Conservation (phyloP, 75 land plant species). For the Cunninghamia lanceolata region DNA sequence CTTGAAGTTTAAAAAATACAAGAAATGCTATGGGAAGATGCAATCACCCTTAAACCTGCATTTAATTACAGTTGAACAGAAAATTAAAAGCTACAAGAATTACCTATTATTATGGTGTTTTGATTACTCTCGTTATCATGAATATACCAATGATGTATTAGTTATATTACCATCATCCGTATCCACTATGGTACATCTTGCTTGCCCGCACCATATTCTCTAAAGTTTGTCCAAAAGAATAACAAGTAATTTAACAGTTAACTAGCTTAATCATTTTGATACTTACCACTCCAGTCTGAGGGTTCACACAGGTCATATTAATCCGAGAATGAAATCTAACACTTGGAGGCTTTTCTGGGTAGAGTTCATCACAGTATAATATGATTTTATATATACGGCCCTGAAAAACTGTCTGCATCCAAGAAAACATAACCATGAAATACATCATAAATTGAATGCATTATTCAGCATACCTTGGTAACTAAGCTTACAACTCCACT, state of each 20-base stretch:
- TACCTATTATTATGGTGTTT: no score
- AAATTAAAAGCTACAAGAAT: no score
- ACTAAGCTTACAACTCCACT: neutral
- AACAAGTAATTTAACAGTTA: neutral
- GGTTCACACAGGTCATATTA: conserved; percentile 84
- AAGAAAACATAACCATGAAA: neutral
- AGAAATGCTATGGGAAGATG: no score
- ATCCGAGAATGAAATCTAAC: conserved; percentile 84
- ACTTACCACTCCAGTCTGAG: conserved; percentile 77
- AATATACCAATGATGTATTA: no score
- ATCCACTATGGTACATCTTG: no score
- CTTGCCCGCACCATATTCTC: neutral
- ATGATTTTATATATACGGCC: conserved; percentile 81
- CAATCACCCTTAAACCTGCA: no score
- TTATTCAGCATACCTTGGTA: neutral
- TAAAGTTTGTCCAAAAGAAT: neutral
- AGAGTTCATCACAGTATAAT: conserved; percentile 84
- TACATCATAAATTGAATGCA: neutral
- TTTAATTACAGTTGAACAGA: no score
- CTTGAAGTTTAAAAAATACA: no score
- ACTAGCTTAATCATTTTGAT: neutral
- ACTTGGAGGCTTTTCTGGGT: conserved; percentile 83
- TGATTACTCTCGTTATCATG: no score
- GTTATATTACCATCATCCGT: no score
- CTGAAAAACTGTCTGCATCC: conserved; percentile 71